Conservation (phyloP, 2,329 filamentous ascomycete genomes). For the Epichloe sibirici region DNA sequence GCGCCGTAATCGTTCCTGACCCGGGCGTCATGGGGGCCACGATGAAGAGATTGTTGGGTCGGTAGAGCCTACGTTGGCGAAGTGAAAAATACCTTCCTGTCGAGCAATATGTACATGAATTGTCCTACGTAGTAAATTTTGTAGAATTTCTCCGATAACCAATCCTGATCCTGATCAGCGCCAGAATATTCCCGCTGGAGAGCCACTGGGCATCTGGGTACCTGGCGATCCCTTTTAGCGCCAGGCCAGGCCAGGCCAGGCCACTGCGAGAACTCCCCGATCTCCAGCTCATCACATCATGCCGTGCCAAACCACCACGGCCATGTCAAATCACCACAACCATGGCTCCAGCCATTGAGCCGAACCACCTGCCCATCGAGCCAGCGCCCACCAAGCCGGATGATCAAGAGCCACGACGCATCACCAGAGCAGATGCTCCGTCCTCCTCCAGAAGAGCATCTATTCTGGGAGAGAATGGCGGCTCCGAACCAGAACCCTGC, state of each 20-base stretch:
- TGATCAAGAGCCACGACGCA: background rate
- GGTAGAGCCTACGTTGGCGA: background rate
- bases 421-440: background rate
- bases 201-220: too few species aligned
- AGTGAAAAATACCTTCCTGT: too few species aligned
- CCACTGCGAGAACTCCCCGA: background rate
- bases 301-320: background rate
- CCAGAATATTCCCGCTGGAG: too few species aligned
- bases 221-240: too few species aligned
- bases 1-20: constrained; percentile 25
- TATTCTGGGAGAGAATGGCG: constrained; percentile 1
- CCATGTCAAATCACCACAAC: background rate
- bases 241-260: too few species aligned
- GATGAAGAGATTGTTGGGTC: constrained; percentile 21
- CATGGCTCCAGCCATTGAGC: background rate
- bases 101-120: too few species aligned
- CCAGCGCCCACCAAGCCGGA: background rate
- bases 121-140: too few species aligned
- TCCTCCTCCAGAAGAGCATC: background rate
- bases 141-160: background rate
- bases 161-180: background rate
- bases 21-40: constrained; percentile 24
- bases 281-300: background rate
- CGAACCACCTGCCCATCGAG: background rate
- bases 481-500: background rate